Conservation (phyloP, 2,329 filamentous ascomycete species). For the Penicillium expansum region DNA sequence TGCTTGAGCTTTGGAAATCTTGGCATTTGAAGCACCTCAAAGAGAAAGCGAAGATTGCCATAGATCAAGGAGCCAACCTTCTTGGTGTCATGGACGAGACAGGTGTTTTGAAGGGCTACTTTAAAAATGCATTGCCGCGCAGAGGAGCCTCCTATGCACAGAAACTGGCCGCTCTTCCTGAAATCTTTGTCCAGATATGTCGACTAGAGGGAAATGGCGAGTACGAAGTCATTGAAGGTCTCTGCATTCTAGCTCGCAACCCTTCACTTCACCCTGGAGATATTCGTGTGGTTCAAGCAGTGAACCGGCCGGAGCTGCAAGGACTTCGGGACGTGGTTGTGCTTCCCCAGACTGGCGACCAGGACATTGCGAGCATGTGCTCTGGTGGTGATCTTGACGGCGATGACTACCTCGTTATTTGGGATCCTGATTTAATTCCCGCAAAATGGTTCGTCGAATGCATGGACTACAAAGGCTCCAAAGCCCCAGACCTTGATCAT, state of each 20-base stretch:
- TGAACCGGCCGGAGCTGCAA: slow-evolving; percentile 68
- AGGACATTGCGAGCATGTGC: slow-evolving; percentile 87
- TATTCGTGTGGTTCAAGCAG: slow-evolving; percentile 79
- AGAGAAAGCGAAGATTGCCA: slow-evolving; percentile 81
- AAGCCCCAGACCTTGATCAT: slow-evolving; percentile 55
- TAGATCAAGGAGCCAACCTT: slow-evolving; percentile 81
- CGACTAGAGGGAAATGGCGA: slow-evolving; percentile 52
- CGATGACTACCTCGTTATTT: slow-evolving; percentile 92
- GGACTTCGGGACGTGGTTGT: slow-evolving; percentile 85
- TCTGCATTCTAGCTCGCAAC: slow-evolving; percentile 85
- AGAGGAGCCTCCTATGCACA: slow-evolving; percentile 37
- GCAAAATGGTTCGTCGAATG: slow-evolving; percentile 66
- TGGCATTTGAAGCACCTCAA: slow-evolving; percentile 90
- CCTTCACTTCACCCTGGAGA: slow-evolving; percentile 93
- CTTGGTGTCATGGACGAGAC: slow-evolving; percentile 89
- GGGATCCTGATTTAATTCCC: slow-evolving; percentile 75
- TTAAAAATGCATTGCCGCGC: slow-evolving; percentile 44
- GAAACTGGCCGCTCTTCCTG: slow-evolving; percentile 60
- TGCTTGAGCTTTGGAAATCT: slow-evolving; percentile 79
- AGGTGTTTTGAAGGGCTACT: slow-evolving; percentile 68
- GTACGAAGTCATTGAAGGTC: slow-evolving; percentile 67
- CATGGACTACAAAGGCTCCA: slow-evolving; percentile 70
- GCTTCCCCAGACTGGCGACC: slow-evolving; percentile 77
- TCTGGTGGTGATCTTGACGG: slow-evolving; percentile 95
- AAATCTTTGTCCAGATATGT: slow-evolving; percentile 85